A percentile compares a stretch with the other conserved stretches of the same genome.
Conservation (phyloP, 345 rosid genomes). For the Bruguiera gymnorhiza region DNA sequence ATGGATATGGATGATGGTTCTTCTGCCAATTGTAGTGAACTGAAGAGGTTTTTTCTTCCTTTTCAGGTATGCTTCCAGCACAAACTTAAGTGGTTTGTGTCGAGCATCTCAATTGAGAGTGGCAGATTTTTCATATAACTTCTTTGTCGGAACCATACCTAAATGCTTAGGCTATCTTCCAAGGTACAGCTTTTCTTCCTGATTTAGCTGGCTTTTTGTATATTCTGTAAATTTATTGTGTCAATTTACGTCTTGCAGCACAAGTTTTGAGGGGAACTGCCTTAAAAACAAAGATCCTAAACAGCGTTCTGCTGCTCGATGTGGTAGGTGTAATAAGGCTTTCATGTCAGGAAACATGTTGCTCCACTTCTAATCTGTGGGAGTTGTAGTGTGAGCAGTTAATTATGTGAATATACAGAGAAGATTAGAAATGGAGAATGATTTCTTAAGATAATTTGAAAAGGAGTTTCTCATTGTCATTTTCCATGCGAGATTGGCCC, state of each 20-base stretch:
- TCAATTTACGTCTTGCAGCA: conserved; percentile 36
- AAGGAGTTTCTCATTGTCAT: not conserved
- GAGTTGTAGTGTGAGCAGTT: not conserved
- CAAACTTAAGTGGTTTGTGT: conserved; percentile 68
- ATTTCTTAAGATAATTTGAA: not conserved
- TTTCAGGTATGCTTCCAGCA: conserved; percentile 59
- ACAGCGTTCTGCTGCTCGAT: conserved; percentile 64
- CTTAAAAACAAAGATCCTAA: conserved; percentile 53
- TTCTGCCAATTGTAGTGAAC: too few relatives aligned
- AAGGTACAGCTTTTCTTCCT: conserved; percentile 40
- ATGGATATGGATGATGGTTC: too few relatives aligned
- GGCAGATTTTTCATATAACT: conserved; percentile 86
- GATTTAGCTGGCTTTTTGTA: not conserved
- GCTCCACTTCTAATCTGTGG: not conserved
- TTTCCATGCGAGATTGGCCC: not conserved
- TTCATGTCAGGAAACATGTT: not conserved
- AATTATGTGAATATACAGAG: not conserved
- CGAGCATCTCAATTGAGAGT: conserved; percentile 61
- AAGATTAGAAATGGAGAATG: not conserved
- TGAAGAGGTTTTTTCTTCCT: not conserved
- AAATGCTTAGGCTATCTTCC: conserved; percentile 78
- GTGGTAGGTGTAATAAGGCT: conserved; percentile 48
- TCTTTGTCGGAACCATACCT: conserved; percentile 77
- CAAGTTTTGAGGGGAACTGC: conserved; percentile 93
- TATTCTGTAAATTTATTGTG: conserved; percentile 9